Percentiles rank a stretch among this genome's conserved stretches.
These are phyloP conservation scores for Microglena sp. DNA, from an alignment of 139 green algal genomes.

Conservation along the genomic window DNA sequence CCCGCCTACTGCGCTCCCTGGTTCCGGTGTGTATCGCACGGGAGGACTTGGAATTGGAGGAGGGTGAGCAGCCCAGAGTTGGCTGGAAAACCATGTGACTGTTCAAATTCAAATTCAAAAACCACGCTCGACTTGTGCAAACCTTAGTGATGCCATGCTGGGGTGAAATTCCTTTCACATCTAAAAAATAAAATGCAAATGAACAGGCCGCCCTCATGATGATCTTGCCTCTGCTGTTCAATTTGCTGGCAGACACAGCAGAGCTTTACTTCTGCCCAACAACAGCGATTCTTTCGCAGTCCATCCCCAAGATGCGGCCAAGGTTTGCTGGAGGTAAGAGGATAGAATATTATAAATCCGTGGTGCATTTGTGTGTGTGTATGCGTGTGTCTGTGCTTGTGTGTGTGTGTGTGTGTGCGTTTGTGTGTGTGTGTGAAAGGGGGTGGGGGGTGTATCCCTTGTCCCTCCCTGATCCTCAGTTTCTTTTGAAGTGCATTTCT, in stretches of 20 bases:
- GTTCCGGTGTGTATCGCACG: no score
- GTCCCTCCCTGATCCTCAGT: no score
- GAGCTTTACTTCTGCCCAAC: conserved; percentile 78
- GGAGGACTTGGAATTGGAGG: no score
- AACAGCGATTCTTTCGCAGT: conserved; percentile 63
- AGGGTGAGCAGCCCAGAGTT: no score
- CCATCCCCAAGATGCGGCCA: conserved; percentile 70
- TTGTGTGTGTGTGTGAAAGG: neutral
- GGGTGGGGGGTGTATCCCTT: no score
- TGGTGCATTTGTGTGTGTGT: neutral
- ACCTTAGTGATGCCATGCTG: neutral
- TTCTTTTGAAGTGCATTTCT: no score
- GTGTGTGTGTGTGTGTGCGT: neutral
- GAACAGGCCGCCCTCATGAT: conserved; percentile 32
- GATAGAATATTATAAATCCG: neutral
- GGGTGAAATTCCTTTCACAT: no score
- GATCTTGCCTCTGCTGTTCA: conserved; percentile 59
- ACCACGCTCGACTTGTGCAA: neutral
- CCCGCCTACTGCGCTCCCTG: no score
- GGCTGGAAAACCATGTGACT: no score
- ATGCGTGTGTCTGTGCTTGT: conserved; percentile 1
- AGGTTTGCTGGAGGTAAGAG: conserved; percentile 62
- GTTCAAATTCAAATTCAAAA: neutral
- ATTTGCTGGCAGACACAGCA: conserved; percentile 64
- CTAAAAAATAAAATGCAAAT: neutral